Evolutionary conservation across 2,329 filamentous ascomycete genomes (phyloP), one percentile per base, ranked within the genome.

Genomic region (Teratosphaeria destructans): DNA sequence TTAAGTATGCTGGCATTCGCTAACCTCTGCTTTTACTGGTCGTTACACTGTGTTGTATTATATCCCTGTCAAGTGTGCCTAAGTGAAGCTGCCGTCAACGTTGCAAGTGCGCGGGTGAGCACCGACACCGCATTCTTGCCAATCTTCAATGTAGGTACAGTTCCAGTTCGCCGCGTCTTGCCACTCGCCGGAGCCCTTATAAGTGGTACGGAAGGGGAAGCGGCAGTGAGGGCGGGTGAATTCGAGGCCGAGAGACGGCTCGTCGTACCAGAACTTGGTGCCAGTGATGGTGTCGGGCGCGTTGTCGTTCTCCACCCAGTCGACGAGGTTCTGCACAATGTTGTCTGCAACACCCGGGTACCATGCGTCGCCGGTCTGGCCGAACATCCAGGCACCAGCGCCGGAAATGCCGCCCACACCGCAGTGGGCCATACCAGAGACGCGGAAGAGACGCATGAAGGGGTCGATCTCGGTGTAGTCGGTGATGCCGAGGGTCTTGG

Each of bases 371-470:
- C 60, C 59, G 61, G 68, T 67, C 70, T 77, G 61, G 63, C 72
- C 75, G 63, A 80, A 73, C 62, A 72, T 73, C 64, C 75, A 73
- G 3, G 77, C 72, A 49, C 77, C 74, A n/a, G 73, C 70, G 5
- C 77, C 77, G 43, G 64, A 64, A 55, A 71, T 69, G 12, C 69
- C 68, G 37, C 77, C 78, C 1, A 66, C 64, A 78, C 76, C 62
- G 65, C 81, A 83, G 67, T 83, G 81, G 2, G 68, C 72, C 72
- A 81, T 79, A 6, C 81, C 82, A 60, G 68, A 78, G 67, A 78
- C 78, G 35, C 75, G 74, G 72, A 84, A 83, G 68, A 75, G 78
- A 55, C 81, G 76, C 54, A 77, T 65, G 65, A 75, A 74, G 57
- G 70, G 66, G 58, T 75, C 73, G 11, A 71, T 69, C 8, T 70